phyloP scores from a whole-genome alignment of 2,329 filamentous ascomycete species.

The Diaporthe eres region DNA sequence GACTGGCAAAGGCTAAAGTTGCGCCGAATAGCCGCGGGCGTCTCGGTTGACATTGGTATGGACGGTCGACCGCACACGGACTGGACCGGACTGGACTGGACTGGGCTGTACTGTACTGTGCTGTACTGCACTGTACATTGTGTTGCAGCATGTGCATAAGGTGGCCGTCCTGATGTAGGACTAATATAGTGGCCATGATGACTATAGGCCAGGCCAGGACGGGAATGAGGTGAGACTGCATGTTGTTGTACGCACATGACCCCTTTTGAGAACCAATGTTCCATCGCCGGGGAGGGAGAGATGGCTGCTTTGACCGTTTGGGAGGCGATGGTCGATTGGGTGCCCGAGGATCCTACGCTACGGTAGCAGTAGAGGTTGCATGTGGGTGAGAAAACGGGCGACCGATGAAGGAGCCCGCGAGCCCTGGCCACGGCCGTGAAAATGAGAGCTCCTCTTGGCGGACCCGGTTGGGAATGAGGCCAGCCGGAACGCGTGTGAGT shows the following conservation, averaged over 20 bases:
- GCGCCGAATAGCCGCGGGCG: conserved; percentile 22
- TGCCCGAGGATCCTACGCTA: conserved; percentile 31
- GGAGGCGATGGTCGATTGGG: conserved; percentile 28
- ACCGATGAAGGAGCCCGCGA: conserved; percentile 26
- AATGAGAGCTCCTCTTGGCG: conserved; percentile 19
- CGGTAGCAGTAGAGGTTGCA: conserved; percentile 20
- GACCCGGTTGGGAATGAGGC: conserved; percentile 21
- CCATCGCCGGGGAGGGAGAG: conserved; percentile 21
- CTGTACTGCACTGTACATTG: neutral
- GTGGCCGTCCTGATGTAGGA: conserved; percentile 16
- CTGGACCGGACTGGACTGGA: neutral
- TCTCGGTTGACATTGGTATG: conserved; percentile 7
- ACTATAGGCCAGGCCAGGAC: conserved; percentile 18
- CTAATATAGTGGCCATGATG: conserved; percentile 11
- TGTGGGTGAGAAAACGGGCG: conserved; percentile 27
- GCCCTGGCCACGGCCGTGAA: neutral
- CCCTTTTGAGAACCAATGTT: conserved; percentile 33
- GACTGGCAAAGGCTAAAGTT: conserved; percentile 30
- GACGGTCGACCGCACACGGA: neutral
- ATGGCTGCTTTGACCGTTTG: conserved; percentile 32
- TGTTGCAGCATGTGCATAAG: conserved; percentile 20
- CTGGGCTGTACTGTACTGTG: neutral
- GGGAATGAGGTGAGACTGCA: conserved; percentile 23
- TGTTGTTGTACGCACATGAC: conserved; percentile 24
- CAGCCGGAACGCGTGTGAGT: conserved; percentile 4